These are phyloP conservation scores for Hyphopichia buzzinii DNA, from an alignment of 1,139 yeast species.

Conservation along the genomic window DNA sequence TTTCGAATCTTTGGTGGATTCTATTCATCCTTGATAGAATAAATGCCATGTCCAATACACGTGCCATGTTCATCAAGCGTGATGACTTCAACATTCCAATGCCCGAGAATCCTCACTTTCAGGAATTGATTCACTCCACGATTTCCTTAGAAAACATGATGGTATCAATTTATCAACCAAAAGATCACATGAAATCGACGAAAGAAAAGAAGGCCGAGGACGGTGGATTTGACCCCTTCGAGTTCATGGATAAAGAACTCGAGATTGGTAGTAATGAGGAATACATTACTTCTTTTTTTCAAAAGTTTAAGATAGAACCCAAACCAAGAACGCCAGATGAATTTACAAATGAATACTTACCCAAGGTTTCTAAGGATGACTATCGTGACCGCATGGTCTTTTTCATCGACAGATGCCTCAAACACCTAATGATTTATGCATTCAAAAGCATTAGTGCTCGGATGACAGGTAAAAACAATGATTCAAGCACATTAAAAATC, in stretches of 20 bases:
- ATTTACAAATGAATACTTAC: neutral
- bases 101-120: conserved; percentile 22
- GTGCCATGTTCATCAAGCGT: conserved; percentile 24
- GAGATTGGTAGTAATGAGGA: conserved; percentile 1
- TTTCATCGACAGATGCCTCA: conserved; percentile 11
- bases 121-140: conserved; percentile 28
- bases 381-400: conserved; percentile 13
- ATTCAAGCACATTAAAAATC: conserved; percentile 8
- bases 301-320: neutral
- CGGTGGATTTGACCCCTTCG: neutral
- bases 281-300: neutral
- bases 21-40: conserved; percentile 34
- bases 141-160: conserved; percentile 25
- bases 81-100: conserved; percentile 32
- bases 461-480: neutral
- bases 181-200: neutral
- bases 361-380: conserved; percentile 2
- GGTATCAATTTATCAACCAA: conserved; percentile 23
- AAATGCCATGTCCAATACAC: conserved; percentile 26
- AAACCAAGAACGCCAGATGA: neutral
- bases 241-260: conserved; percentile 1
- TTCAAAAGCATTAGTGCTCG: conserved; percentile 9
- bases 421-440: conserved; percentile 10
- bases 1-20: conserved; percentile 35
- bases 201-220: neutral